Conservation (phyloP, 2,329 filamentous ascomycete genomes). For the Rhynchosporium secalis region DNA sequence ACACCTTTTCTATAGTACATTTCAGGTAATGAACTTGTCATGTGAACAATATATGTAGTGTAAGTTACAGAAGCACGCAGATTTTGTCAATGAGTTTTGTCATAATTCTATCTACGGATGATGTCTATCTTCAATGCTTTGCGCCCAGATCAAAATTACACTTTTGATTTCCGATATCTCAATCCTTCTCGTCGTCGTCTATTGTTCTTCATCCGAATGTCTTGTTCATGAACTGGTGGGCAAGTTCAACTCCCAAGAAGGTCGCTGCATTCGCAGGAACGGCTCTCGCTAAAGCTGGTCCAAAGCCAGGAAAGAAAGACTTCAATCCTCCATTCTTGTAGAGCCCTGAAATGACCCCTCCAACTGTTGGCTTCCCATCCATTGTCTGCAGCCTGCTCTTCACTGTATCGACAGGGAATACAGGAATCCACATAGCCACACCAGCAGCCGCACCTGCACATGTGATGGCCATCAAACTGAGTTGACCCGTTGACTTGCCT, state of each 20-base stretch:
- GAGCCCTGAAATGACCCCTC: slow-evolving; percentile 77
- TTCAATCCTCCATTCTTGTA: slow-evolving; percentile 80
- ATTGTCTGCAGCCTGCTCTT: slow-evolving; percentile 93
- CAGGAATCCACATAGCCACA: slow-evolving; percentile 98
- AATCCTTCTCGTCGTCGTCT: not conserved
- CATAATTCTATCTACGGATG: slow-evolving; percentile 9
- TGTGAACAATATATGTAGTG: no score
- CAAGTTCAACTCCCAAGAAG: slow-evolving; percentile 82
- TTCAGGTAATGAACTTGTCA: not conserved
- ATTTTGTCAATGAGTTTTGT: not conserved
- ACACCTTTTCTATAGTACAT: no score
- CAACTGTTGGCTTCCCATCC: slow-evolving; percentile 78
- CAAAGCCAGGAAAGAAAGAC: slow-evolving; percentile 97
- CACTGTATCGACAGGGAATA: slow-evolving; percentile 96
- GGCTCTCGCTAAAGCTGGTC: slow-evolving; percentile 85
- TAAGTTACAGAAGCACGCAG: not conserved
- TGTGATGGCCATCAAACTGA: slow-evolving; percentile 81
- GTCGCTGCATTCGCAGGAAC: slow-evolving; percentile 97
- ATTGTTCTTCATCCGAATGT: slow-evolving; percentile 53
- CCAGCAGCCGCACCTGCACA: slow-evolving; percentile 86
- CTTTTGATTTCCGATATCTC: not conserved
- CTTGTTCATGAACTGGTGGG: slow-evolving; percentile 80
- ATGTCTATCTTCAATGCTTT: slow-evolving; percentile 6
- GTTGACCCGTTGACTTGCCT: slow-evolving; percentile 71
- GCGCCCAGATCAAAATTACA: slow-evolving; percentile 12